Conservation (phyloP, 148 eudicot genomes). For the Rhododendron ovatum region DNA sequence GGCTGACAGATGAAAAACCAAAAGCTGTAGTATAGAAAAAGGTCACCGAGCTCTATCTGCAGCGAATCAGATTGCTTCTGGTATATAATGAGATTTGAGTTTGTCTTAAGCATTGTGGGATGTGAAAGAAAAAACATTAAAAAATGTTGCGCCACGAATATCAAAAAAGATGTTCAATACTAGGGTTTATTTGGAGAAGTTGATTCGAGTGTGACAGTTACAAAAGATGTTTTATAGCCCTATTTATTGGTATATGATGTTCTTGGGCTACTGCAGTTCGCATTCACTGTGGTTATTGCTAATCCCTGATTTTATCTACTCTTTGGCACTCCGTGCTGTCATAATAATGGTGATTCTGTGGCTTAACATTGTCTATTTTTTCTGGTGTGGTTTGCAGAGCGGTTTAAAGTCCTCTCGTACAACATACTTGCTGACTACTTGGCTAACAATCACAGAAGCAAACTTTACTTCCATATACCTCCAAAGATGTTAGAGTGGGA, state of each 20-base stretch:
- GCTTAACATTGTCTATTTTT: slow-evolving; percentile 4
- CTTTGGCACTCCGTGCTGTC: neutral
- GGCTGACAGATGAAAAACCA: neutral
- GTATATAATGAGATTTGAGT: neutral
- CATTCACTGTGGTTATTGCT: neutral
- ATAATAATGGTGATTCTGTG: neutral
- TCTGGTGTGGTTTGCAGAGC: slow-evolving; percentile 44
- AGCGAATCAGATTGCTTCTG: slow-evolving; percentile 1
- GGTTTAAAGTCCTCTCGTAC: slow-evolving; percentile 76
- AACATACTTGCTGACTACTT: slow-evolving; percentile 94
- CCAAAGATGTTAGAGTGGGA: slow-evolving; percentile 71
- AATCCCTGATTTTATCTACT: neutral
- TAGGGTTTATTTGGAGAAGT: neutral
- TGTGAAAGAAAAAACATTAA: no score
- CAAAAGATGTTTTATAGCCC: neutral
- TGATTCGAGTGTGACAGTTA: neutral
- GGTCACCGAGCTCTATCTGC: neutral
- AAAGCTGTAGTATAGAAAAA: neutral
- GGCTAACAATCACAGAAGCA: slow-evolving; percentile 54
- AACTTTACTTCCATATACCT: slow-evolving; percentile 83
- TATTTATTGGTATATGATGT: neutral
- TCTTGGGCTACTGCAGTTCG: neutral
- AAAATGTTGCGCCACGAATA: neutral
- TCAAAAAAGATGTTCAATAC: neutral
- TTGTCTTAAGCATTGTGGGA: neutral